Evolutionary conservation across 768 basidiomycete genomes (phyloP).

Genomic region (Kwoniella bestiolae): DNA sequence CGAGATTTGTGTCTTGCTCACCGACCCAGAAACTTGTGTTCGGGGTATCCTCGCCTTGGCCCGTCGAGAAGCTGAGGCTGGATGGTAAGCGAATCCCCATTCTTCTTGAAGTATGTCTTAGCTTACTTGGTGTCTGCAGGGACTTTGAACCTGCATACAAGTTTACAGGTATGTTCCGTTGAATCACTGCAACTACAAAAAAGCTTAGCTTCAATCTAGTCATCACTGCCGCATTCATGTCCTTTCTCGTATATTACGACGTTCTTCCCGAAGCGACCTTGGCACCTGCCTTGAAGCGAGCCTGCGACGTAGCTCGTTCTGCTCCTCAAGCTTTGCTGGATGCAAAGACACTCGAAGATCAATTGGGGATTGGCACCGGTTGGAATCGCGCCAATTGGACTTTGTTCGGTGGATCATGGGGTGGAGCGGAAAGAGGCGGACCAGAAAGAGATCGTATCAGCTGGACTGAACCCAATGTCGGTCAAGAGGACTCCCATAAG

Average conservation of each 20-base stretch:
- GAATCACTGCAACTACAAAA: too few relatives aligned
- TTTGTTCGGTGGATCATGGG: constrained; percentile 33
- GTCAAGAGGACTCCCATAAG: not conserved
- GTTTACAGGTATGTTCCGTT: constrained; percentile 31
- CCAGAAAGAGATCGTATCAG: constrained; percentile 5
- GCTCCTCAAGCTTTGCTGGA: constrained; percentile 26
- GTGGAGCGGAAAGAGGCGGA: constrained; percentile 16
- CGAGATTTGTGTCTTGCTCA: constrained; percentile 41
- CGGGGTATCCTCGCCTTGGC: constrained; percentile 49
- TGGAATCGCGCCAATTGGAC: constrained; percentile 39
- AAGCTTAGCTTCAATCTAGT: constrained; percentile 17
- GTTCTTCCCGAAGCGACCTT: constrained; percentile 34
- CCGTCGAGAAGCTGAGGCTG: constrained; percentile 38
- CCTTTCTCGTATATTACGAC: constrained; percentile 35
- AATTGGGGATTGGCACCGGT: constrained; percentile 12
- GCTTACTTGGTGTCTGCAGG: constrained; percentile 26
- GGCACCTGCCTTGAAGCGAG: constrained; percentile 5
- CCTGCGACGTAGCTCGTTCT: constrained; percentile 30
- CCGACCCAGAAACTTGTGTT: constrained; percentile 27
- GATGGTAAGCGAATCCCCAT: constrained; percentile 35
- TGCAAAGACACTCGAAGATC: constrained; percentile 40
- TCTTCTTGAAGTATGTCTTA: not conserved
- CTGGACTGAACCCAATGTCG: constrained; percentile 3
- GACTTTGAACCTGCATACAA: constrained; percentile 39
- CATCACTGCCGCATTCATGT: constrained; percentile 43